Percentiles rank a stretch among this genome's conserved stretches.
phyloP scores from a whole-genome alignment of 2,329 filamentous ascomycete species.

The Neofusicoccum umdonicola region DNA sequence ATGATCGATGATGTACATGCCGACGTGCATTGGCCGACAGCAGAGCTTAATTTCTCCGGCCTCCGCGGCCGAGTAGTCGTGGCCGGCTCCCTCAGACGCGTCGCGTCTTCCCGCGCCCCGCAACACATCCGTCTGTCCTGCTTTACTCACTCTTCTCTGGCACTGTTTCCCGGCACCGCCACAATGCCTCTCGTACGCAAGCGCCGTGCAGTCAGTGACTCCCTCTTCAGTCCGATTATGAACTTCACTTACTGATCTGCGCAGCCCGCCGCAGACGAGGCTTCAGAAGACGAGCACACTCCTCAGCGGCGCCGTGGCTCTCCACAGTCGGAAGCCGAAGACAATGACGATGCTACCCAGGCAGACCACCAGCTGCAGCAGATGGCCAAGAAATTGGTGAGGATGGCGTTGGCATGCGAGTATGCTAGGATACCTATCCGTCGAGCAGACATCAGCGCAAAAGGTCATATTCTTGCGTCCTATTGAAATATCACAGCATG shows the following conservation, averaged over 20 bases:
- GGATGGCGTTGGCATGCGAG: slow-evolving; percentile 60
- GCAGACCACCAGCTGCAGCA: slow-evolving; percentile 23
- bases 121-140: too few species aligned
- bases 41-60: neutral
- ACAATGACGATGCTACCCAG: neutral
- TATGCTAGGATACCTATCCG: slow-evolving; percentile 59
- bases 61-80: neutral
- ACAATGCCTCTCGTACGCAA: slow-evolving; percentile 19
- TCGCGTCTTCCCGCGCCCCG: neutral
- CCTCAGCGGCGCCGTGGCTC: slow-evolving; percentile 14
- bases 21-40: neutral
- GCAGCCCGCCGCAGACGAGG: slow-evolving; percentile 2
- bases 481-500: neutral
- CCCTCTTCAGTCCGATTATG: neutral
- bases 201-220: slow-evolving; percentile 18
- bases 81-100: neutral
- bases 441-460: slow-evolving; percentile 56
- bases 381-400: slow-evolving; percentile 61
- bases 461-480: slow-evolving; percentile 32
- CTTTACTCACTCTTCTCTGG: neutral
- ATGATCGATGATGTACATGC: slow-evolving; percentile 10
- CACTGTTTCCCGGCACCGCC: neutral
- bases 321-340: slow-evolving; percentile 4
- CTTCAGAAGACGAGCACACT: neutral
- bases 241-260: neutral